Conservation (phyloP, 305 asterid genomes). For the Ruellia speciosa region DNA sequence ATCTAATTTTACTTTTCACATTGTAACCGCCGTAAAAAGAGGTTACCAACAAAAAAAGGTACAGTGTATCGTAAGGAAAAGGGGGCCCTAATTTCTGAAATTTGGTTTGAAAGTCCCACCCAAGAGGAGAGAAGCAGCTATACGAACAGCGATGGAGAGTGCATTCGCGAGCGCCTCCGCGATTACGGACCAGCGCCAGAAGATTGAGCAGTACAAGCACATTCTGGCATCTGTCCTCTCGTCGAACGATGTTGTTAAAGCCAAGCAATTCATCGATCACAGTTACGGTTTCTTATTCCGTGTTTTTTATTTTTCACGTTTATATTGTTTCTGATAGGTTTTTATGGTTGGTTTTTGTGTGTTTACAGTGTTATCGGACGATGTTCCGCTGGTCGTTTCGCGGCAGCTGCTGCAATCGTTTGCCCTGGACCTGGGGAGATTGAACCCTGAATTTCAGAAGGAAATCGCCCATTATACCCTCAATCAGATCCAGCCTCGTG, state of each 20-base stretch:
- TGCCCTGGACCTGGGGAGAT: slow-evolving; percentile 79
- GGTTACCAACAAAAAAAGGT: too few species aligned
- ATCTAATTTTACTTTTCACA: not conserved
- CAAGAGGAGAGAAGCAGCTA: not conserved
- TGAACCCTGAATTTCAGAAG: slow-evolving; percentile 83
- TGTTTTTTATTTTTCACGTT: not conserved
- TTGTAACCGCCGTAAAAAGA: too few species aligned
- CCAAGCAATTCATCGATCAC: slow-evolving; percentile 83
- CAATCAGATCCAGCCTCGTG: slow-evolving; percentile 91
- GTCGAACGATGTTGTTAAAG: slow-evolving; percentile 59
- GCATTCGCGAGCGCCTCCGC: slow-evolving; percentile 89
- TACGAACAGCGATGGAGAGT: slow-evolving; percentile 46
- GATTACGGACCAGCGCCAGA: slow-evolving; percentile 86
- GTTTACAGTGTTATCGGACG: slow-evolving; percentile 71
- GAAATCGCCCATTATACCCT: slow-evolving; percentile 83
- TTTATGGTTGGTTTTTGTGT: not conserved
- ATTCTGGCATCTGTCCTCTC: slow-evolving; percentile 77
- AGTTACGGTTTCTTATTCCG: slow-evolving; percentile 31
- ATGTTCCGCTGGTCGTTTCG: slow-evolving; percentile 89
- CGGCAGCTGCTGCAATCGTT: slow-evolving; percentile 88
- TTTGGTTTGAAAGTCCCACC: not conserved
- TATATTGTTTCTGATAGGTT: not conserved
- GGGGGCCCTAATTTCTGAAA: not conserved
- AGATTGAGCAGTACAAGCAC: slow-evolving; percentile 88
- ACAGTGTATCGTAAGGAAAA: not conserved